A percentile compares a stretch with the other conserved stretches of the same genome.
These are phyloP conservation scores for Globisporangium paddicum DNA, from an alignment of 352 stramenopile genomes.

Conservation along the genomic window DNA sequence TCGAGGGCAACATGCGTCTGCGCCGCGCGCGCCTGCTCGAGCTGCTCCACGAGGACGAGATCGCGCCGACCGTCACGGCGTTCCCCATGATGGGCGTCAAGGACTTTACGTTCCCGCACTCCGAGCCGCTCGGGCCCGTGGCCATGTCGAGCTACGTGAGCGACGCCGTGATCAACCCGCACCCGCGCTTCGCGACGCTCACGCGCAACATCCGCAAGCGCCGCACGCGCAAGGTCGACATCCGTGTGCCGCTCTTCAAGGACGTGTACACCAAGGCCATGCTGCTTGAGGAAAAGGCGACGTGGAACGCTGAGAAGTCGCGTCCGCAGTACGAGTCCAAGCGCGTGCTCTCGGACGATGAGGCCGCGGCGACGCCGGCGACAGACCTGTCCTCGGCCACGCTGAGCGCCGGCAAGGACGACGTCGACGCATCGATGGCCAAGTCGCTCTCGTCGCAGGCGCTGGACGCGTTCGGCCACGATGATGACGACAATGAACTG, in stretches of 20 bases:
- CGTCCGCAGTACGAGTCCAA: conserved; percentile 77
- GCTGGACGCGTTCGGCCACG: conserved; percentile 30
- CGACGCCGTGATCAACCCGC: conserved; percentile 98
- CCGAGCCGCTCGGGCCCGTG: conserved; percentile 58
- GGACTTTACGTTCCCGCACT: conserved; percentile 86
- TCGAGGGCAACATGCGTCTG: conserved; percentile 98
- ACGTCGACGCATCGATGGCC: conserved; percentile 51
- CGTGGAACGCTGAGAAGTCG: conserved; percentile 77
- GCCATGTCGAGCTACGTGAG: conserved; percentile 96
- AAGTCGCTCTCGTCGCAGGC: conserved; percentile 61
- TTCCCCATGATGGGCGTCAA: conserved; percentile 97
- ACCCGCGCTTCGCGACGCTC: conserved; percentile 97
- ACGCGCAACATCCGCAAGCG: conserved; percentile 98
- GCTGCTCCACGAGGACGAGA: conserved; percentile 93
- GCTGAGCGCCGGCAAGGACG: neutral
- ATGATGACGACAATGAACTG: conserved; percentile 35
- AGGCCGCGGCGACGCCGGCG: conserved; percentile 14
- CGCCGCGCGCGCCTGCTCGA: conserved; percentile 93
- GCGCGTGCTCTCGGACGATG: conserved; percentile 19
- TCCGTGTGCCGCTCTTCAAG: conserved; percentile 82
- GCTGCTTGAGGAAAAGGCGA: conserved; percentile 60
- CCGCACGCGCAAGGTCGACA: conserved; percentile 80
- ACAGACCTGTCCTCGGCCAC: conserved; percentile 9
- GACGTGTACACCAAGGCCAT: conserved; percentile 79
- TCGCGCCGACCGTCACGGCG: conserved; percentile 94